Evolutionary conservation across 768 basidiomycete genomes (phyloP).

Genomic region (Galerina sulciceps): DNA sequence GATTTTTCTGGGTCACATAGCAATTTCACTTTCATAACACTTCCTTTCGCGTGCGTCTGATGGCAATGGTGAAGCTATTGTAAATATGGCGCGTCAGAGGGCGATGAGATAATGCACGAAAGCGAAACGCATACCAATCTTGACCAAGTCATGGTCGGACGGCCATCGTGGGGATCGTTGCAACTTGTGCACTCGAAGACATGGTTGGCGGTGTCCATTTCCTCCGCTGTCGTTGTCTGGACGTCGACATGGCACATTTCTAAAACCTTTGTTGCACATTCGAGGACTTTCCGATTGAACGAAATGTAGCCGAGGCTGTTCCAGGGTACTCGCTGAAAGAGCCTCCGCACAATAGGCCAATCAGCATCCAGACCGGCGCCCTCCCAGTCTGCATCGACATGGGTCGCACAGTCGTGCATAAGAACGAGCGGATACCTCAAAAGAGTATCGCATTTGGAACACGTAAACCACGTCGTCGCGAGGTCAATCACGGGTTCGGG

Average conservation of each 20-base stretch:
- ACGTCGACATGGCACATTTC: background rate
- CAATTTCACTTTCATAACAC: background rate
- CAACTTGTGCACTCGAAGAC: background rate
- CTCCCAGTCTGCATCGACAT: background rate
- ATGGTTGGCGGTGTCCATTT: background rate
- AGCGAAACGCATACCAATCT: background rate
- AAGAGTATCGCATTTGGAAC: background rate
- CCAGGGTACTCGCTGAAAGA: background rate
- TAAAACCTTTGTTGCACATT: background rate
- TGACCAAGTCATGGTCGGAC: background rate
- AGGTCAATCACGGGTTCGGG: background rate
- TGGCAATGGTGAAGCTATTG: background rate
- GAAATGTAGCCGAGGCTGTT: background rate
- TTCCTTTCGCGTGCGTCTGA: background rate
- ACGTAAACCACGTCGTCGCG: background rate
- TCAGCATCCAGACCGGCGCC: background rate
- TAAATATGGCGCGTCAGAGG: no score
- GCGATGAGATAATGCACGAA: background rate
- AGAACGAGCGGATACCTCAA: background rate
- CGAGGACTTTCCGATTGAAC: background rate
- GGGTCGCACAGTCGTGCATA: background rate
- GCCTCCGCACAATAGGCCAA: background rate
- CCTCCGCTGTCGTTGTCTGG: background rate
- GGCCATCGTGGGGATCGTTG: background rate
- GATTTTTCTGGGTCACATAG: background rate